Evolutionary conservation across 768 basidiomycete species (phyloP).

Genomic region (Mycena indigotica): DNA sequence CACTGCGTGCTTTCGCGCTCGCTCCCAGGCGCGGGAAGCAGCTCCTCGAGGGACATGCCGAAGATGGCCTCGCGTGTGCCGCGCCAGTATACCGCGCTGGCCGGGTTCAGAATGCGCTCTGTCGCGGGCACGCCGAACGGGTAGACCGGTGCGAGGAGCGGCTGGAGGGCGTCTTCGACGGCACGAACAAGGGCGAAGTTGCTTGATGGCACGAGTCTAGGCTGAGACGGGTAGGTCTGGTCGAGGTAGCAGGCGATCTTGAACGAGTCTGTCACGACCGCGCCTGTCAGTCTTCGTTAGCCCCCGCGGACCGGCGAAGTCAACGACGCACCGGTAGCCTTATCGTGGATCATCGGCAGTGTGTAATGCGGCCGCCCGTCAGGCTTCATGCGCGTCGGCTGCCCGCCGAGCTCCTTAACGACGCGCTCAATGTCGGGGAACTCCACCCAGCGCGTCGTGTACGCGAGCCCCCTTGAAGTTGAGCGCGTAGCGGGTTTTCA

Average conservation of each 20-base stretch:
- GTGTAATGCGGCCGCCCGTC: conserved; percentile 34
- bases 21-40: background rate
- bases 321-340: conserved; percentile 27
- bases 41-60: background rate
- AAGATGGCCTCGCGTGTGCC: background rate
- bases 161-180: background rate
- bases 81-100: background rate
- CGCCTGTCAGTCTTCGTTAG: background rate
- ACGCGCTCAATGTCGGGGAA: conserved; percentile 40
- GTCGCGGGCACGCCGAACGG: background rate
- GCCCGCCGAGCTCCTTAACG: conserved; percentile 31
- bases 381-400: conserved; percentile 24
- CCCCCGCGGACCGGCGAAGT: background rate
- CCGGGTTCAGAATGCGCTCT: background rate
- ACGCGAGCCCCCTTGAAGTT: conserved; percentile 25
- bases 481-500: conserved; percentile 9
- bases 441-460: conserved; percentile 46
- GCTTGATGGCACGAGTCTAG: conserved; percentile 27
- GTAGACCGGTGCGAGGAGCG: background rate
- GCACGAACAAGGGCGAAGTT: conserved; percentile 23
- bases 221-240: conserved; percentile 35
- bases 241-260: conserved; percentile 43
- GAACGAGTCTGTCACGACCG: conserved; percentile 33
- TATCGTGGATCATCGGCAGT: conserved; percentile 46
- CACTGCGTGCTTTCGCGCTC: background rate